A percentile compares a stretch with the other conserved stretches of the same genome.
phyloP scores from a whole-genome alignment of 106 monocot genomes.

The Acanthochlamys bracteata region DNA sequence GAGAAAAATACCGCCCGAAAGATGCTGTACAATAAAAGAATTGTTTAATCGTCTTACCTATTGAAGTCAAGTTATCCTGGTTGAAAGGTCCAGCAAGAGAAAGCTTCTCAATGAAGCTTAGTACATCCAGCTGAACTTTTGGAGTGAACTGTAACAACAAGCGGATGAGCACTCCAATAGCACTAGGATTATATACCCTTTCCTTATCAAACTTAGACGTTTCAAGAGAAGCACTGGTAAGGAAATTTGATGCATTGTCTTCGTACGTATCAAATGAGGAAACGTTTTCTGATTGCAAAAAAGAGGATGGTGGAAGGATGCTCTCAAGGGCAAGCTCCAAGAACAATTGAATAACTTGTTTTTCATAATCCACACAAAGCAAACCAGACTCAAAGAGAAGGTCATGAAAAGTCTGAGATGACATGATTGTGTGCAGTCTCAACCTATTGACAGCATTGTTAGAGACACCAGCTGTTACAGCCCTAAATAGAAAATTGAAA shows the following conservation, averaged over 20 bases:
- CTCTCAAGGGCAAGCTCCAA: slow-evolving; percentile 93
- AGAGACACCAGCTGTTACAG: slow-evolving; percentile 74
- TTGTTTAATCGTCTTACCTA: slow-evolving; percentile 31
- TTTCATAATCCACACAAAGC: slow-evolving; percentile 83
- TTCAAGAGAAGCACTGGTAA: slow-evolving; percentile 31
- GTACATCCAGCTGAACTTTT: slow-evolving; percentile 81
- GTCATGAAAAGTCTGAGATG: slow-evolving; percentile 85
- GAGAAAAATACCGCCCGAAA: not conserved
- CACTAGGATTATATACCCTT: slow-evolving; percentile 81
- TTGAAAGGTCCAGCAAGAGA: slow-evolving; percentile 77
- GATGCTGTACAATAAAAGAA: not conserved
- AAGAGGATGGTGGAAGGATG: slow-evolving; percentile 67
- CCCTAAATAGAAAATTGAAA: slow-evolving; percentile 79
- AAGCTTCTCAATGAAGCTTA: slow-evolving; percentile 80
- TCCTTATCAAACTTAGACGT: slow-evolving; percentile 40
- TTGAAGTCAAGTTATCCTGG: slow-evolving; percentile 89
- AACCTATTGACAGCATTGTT: slow-evolving; percentile 77
- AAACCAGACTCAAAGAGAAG: slow-evolving; percentile 83
- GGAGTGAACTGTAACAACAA: slow-evolving; percentile 85
- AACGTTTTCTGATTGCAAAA: slow-evolving; percentile 25
- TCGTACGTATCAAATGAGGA: slow-evolving; percentile 33
- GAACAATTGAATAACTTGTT: slow-evolving; percentile 74
- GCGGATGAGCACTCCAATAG: slow-evolving; percentile 69
- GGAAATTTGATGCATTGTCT: slow-evolving; percentile 30
- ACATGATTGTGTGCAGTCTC: slow-evolving; percentile 67